Conservation (phyloP, 2,329 filamentous ascomycete species). For the Penicillium oxalicum region DNA sequence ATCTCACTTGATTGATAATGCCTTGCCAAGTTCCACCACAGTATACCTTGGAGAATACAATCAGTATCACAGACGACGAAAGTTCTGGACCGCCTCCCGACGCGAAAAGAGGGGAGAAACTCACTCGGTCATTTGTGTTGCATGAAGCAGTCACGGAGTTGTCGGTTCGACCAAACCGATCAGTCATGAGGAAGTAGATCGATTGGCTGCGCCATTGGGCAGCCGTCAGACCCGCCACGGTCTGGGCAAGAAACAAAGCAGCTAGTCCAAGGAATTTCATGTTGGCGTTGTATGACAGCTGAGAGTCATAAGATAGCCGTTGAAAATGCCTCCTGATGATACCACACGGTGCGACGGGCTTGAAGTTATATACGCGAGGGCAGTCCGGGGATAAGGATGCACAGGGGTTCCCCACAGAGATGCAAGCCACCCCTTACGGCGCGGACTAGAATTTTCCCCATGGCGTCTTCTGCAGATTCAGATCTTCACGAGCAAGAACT, state of each 20-base stretch:
- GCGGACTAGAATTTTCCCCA: neutral
- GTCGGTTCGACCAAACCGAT: constrained; percentile 40
- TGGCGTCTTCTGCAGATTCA: neutral
- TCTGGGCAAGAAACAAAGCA: constrained; percentile 9
- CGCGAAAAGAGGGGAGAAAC: neutral
- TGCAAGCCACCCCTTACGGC: neutral
- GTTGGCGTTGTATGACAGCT: neutral
- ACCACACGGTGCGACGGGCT: too few species aligned
- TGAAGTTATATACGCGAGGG: too few species aligned
- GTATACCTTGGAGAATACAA: constrained; percentile 22
- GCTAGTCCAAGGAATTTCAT: constrained; percentile 1
- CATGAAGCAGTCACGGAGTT: constrained; percentile 32
- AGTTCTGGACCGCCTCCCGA: too few species aligned
- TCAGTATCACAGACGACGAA: neutral
- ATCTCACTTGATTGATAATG: constrained; percentile 34
- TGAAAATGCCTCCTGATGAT: too few species aligned
- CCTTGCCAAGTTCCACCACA: constrained; percentile 47
- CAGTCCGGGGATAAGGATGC: neutral
- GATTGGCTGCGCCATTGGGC: constrained; percentile 39
- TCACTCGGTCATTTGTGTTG: constrained; percentile 21
- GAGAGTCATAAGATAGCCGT: too few species aligned
- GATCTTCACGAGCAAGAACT: neutral
- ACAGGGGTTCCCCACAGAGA: neutral
- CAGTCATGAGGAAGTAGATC: constrained; percentile 43
- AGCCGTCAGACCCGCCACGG: constrained; percentile 23